These are phyloP conservation scores for Salvia rosmarinus DNA, from an alignment of 257 asterid genomes.

Conservation along the genomic window DNA sequence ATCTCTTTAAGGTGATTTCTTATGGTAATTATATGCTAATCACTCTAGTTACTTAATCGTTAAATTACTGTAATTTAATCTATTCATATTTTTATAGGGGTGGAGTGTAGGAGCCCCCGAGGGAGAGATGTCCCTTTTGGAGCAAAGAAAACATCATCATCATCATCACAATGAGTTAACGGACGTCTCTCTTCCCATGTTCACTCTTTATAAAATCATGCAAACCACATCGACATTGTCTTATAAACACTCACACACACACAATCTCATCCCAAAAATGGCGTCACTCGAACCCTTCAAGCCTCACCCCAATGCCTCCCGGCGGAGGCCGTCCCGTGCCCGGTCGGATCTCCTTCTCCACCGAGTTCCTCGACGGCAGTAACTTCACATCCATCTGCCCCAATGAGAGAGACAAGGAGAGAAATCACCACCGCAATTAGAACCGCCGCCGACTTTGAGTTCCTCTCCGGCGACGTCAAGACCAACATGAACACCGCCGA, in stretches of 20 bases:
- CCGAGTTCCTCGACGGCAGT: slow-evolving; percentile 74
- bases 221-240: slow-evolving; percentile 29
- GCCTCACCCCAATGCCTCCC: slow-evolving; percentile 22
- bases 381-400: slow-evolving; percentile 74
- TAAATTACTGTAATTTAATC: too few species aligned
- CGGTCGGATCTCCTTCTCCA: slow-evolving; percentile 70
- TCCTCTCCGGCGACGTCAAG: slow-evolving; percentile 52
- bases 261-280: slow-evolving; percentile 40
- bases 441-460: slow-evolving; percentile 59
- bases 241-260: neutral
- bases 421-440: neutral
- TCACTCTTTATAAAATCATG: slow-evolving; percentile 50
- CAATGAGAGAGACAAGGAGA: neutral
- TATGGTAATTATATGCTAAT: too few species aligned
- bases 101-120: too few species aligned
- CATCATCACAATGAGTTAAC: slow-evolving; percentile 3
- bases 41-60: too few species aligned
- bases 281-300: slow-evolving; percentile 49
- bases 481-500: slow-evolving; percentile 64
- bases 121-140: too few species aligned
- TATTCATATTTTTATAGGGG: too few species aligned
- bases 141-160: slow-evolving; percentile 25
- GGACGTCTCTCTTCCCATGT: neutral
- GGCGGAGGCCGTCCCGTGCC: slow-evolving; percentile 41
- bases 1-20: too few species aligned